These are phyloP conservation scores for Wallacemonas sp. DNA, from an alignment of 208 protist genomes.

Conservation along the genomic window DNA sequence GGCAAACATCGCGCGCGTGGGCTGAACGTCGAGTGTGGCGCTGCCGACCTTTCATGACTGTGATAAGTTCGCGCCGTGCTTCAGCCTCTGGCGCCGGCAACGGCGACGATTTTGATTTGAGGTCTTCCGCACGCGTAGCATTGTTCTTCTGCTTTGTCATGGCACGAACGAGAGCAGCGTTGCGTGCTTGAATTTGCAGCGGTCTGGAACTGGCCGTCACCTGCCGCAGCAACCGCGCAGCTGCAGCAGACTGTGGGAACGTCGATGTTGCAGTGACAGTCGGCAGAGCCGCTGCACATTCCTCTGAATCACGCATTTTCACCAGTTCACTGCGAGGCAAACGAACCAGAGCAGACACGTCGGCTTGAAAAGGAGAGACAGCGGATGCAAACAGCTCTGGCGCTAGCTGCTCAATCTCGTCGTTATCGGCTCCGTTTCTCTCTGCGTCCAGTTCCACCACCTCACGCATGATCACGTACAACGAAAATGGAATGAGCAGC, in stretches of 20 bases:
- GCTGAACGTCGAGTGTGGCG: neutral
- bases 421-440: neutral
- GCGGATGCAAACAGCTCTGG: slow-evolving; percentile 17
- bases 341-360: neutral
- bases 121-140: neutral
- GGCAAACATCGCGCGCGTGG: neutral
- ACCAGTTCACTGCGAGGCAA: slow-evolving; percentile 4
- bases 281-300: neutral
- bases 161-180: slow-evolving; percentile 1
- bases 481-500: slow-evolving; percentile 19
- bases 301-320: neutral
- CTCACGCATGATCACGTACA: slow-evolving; percentile 16
- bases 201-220: neutral
- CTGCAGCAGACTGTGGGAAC: neutral
- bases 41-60: neutral
- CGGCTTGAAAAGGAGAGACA: slow-evolving; percentile 27
- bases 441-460: slow-evolving; percentile 6
- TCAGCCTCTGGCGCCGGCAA: neutral
- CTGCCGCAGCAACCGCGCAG: slow-evolving; percentile 1
- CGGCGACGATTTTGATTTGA: too few species aligned
- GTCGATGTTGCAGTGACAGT: neutral
- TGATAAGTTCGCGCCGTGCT: slow-evolving; percentile 4
- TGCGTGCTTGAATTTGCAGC: slow-evolving; percentile 2
- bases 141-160: neutral
- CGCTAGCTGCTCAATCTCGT: slow-evolving; percentile 11